Evolutionary conservation across 495 filamentous ascomycete genomes (phyloP), one percentile per base, ranked within the genome.

Genomic region (Hypoxylon subgilvum): DNA sequence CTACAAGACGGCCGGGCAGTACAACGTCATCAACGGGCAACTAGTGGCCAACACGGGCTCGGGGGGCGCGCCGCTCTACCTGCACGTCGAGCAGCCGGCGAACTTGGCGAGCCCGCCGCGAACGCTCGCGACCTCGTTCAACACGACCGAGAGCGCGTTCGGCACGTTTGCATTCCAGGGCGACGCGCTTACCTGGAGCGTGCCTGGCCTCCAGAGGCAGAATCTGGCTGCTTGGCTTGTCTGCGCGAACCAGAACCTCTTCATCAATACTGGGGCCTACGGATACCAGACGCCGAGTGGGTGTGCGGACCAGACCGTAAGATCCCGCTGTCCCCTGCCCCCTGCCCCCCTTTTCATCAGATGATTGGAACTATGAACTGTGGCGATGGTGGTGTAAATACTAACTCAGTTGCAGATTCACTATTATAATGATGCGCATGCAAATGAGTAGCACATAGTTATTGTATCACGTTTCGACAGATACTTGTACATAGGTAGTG

Each of bases 241-340:
- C 47, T 86, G 84, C 49, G 66, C 66, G 45, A 67, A 71, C 17
- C 79, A 83, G 67, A 70, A 60, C 40, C 51, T 87, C 52, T 85
- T 77, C 52, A 76, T 85, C 65, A 87, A 86, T 50, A 76, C 84
- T 45, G 82, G 84, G 4, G 77, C 78, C n/a, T 86, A 85, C 57
- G 69, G 57, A 4, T 86, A 84, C 56, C 65, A 78, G 69, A 86
- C 82, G 6, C 84, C 83, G 2, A 62, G 63, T 12, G 84, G 84
- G 7, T 86, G 82, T 67, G 68, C 75, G 31, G 83, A 86, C 67
- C 75, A 85, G 69, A 86, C 84, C 52, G 80, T 82, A 57, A 62
- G 79, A 17, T 1, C 31, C n/a, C 31, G 6, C 7, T 13, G 3
- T n/a, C 4, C 18, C 18, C 13, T 71, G 18, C n/a, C 17, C 36